These are phyloP conservation scores for Didymella glomerata DNA, from an alignment of 2,329 filamentous ascomycete species.

Conservation along the genomic window DNA sequence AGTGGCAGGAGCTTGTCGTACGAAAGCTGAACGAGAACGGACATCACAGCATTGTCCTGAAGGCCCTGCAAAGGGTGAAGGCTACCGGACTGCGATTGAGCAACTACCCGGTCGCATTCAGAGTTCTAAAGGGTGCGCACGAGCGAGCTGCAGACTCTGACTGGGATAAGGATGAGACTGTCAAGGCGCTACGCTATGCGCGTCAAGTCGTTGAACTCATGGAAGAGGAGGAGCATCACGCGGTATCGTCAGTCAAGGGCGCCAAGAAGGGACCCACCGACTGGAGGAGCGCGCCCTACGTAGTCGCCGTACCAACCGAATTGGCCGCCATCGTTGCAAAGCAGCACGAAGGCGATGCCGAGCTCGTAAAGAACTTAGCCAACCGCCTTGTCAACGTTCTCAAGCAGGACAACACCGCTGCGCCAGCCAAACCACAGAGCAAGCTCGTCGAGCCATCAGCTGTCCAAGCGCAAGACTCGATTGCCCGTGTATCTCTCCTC, in stretches of 20 bases:
- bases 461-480: not conserved
- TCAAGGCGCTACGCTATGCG: constrained; percentile 50
- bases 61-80: constrained; percentile 39
- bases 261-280: constrained; percentile 38
- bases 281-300: constrained; percentile 42
- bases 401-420: constrained; percentile 34
- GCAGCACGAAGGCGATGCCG: constrained; percentile 48
- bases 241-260: constrained; percentile 16
- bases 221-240: constrained; percentile 52
- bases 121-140: constrained; percentile 49
- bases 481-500: constrained; percentile 16
- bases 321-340: constrained; percentile 54
- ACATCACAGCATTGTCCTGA: constrained; percentile 41
- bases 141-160: constrained; percentile 42
- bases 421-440: constrained; percentile 16
- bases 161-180: constrained; percentile 51
- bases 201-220: constrained; percentile 53
- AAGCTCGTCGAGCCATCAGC: not conserved
- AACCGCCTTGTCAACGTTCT: constrained; percentile 50
- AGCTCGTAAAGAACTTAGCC: constrained; percentile 53
- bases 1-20: constrained; percentile 32
- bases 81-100: constrained; percentile 38
- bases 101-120: constrained; percentile 36
- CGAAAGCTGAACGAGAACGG: constrained; percentile 30
- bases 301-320: constrained; percentile 56